A percentile compares a stretch with the other conserved stretches of the same genome.
Conservation (phyloP, 108 stramenopile species). For the Conticribra weissflogii region DNA sequence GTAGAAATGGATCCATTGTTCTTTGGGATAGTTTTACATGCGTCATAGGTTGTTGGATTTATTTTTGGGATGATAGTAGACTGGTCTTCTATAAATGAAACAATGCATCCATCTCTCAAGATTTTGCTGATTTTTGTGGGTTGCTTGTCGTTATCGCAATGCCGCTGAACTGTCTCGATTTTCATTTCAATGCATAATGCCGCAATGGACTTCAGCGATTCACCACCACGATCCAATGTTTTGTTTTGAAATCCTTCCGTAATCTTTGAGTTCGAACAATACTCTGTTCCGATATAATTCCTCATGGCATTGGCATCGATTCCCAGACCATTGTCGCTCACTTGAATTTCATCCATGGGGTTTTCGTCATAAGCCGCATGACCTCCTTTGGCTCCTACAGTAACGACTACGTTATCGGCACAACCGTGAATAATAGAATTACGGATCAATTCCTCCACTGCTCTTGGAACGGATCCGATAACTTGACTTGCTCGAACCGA, state of each 20-base stretch:
- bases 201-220: constrained; percentile 30
- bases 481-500: constrained; percentile 21
- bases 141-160: not conserved
- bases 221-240: constrained; percentile 19
- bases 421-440: constrained; percentile 12
- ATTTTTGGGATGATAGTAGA: constrained; percentile 17
- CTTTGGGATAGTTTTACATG: too few species aligned
- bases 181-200: constrained; percentile 37
- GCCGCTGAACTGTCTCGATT: constrained; percentile 18
- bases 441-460: constrained; percentile 13
- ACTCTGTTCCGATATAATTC: constrained; percentile 33
- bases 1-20: too few species aligned
- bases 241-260: not conserved
- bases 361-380: not conserved
- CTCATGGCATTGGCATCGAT: constrained; percentile 41
- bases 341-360: constrained; percentile 5
- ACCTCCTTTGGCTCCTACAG: not conserved
- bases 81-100: constrained; percentile 13
- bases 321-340: constrained; percentile 20
- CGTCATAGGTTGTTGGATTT: too few species aligned
- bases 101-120: constrained; percentile 22
- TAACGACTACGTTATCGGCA: constrained; percentile 1
- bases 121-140: constrained; percentile 18
- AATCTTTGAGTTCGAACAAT: constrained; percentile 19
- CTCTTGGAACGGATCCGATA: constrained; percentile 13